Evolutionary conservation across 1,139 yeast species (phyloP).

Genomic region (Meyerozyma sp.): DNA sequence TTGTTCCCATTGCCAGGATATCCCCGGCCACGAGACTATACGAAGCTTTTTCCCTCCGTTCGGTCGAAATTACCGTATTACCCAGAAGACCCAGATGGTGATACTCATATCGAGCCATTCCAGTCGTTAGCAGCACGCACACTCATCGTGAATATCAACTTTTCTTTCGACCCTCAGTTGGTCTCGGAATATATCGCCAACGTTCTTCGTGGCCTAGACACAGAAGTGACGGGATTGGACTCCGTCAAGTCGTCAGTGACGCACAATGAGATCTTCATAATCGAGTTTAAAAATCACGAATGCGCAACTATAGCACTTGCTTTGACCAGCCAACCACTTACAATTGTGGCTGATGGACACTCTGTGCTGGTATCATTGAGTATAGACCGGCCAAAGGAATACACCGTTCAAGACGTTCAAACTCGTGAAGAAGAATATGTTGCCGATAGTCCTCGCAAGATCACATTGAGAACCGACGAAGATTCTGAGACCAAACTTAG

Average conservation of each 20-base stretch:
- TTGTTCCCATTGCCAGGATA: slow-evolving; percentile 74
- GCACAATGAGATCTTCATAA: slow-evolving; percentile 34
- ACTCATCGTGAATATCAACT: slow-evolving; percentile 44
- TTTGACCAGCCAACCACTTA: slow-evolving; percentile 33
- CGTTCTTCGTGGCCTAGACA: slow-evolving; percentile 33
- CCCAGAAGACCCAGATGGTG: slow-evolving; percentile 31
- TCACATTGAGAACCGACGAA: slow-evolving; percentile 16
- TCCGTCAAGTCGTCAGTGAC: slow-evolving; percentile 27
- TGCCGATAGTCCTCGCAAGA: slow-evolving; percentile 32
- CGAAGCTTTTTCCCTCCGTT: slow-evolving; percentile 47
- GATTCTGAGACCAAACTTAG: not conserved
- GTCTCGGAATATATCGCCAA: slow-evolving; percentile 39
- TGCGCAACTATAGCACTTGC: slow-evolving; percentile 58
- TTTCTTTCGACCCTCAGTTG: slow-evolving; percentile 35
- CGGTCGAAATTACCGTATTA: slow-evolving; percentile 36
- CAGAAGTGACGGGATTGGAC: slow-evolving; percentile 21
- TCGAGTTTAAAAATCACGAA: slow-evolving; percentile 50
- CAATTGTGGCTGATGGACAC: slow-evolving; percentile 3
- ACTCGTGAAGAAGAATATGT: slow-evolving; percentile 20
- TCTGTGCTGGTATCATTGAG: slow-evolving; percentile 15
- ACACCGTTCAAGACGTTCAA: slow-evolving; percentile 37
- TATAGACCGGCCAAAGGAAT: slow-evolving; percentile 58
- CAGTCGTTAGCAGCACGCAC: slow-evolving; percentile 48
- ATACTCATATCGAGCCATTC: slow-evolving; percentile 44
- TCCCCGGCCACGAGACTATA: slow-evolving; percentile 51